These are phyloP conservation scores for Calonectria pteridis DNA, from an alignment of 2,329 filamentous ascomycete species.

Conservation along the genomic window DNA sequence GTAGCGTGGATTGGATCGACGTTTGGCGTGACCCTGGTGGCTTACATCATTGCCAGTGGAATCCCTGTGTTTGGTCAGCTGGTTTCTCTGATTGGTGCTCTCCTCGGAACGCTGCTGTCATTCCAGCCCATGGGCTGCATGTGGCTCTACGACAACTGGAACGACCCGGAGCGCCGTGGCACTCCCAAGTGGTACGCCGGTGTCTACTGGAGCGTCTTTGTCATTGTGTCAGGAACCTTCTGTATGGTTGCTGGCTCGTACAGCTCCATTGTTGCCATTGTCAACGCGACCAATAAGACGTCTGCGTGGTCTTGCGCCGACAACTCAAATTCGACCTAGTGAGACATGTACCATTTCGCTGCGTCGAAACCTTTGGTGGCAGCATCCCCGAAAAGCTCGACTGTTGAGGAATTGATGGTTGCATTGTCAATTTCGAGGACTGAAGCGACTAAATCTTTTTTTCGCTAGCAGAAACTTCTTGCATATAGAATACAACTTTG, in stretches of 20 bases:
- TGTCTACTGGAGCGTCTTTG: slow-evolving; percentile 9
- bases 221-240: slow-evolving; percentile 11
- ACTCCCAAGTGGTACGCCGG: not conserved
- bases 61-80: slow-evolving; percentile 23
- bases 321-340: slow-evolving; percentile 14
- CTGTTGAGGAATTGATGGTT: not conserved
- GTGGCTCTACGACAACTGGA: slow-evolving; percentile 60
- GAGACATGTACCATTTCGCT: not conserved
- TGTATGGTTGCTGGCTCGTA: slow-evolving; percentile 12
- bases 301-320: slow-evolving; percentile 13
- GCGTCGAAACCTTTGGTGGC: not conserved
- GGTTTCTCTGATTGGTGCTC: slow-evolving; percentile 44
- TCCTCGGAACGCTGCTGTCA: slow-evolving; percentile 46
- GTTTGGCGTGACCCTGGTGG: slow-evolving; percentile 31
- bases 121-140: slow-evolving; percentile 50
- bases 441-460: not conserved
- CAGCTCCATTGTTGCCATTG: not conserved
- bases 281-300: not conserved
- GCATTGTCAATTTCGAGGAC: not conserved
- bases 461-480: not conserved
- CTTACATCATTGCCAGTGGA: slow-evolving; percentile 39
- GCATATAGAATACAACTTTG: not conserved
- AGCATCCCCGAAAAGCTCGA: not conserved
- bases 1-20: slow-evolving; percentile 44
- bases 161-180: not conserved